Evolutionary conservation across 768 basidiomycete species (phyloP).

Genomic region (Pholiota microspora): DNA sequence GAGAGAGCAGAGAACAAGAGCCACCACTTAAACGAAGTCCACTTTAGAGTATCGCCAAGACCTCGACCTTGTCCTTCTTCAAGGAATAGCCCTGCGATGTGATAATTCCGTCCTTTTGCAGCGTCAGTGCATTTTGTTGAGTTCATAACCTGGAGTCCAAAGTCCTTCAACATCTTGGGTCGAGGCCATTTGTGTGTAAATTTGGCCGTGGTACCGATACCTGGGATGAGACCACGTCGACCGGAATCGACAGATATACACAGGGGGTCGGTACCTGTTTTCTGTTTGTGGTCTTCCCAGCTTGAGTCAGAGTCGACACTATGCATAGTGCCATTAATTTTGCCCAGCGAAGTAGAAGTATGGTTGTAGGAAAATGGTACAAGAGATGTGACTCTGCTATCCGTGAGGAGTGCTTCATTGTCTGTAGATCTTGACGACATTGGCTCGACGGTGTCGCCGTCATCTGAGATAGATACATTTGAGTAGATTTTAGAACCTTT

Average conservation of each 20-base stretch:
- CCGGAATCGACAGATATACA: slow-evolving; percentile 23
- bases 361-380: neutral
- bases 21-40: slow-evolving; percentile 65
- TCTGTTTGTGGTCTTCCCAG: neutral
- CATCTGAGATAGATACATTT: slow-evolving; percentile 8
- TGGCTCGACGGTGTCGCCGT: neutral
- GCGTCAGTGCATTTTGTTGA: too few species aligned
- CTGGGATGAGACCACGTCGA: slow-evolving; percentile 27
- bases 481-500: slow-evolving; percentile 11
- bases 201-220: slow-evolving; percentile 35
- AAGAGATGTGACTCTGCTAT: neutral
- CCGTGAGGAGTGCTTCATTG: neutral
- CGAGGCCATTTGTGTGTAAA: slow-evolving; percentile 54
- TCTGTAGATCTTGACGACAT: neutral
- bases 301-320: slow-evolving; percentile 2
- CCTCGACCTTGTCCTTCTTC: slow-evolving; percentile 32
- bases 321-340: neutral
- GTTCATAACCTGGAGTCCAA: too few species aligned
- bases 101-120: neutral
- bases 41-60: slow-evolving; percentile 39
- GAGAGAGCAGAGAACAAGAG: slow-evolving; percentile 52
- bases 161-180: slow-evolving; percentile 31
- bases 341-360: neutral
- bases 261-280: slow-evolving; percentile 3
- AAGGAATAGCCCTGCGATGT: slow-evolving; percentile 23